Percentiles rank a stretch among this genome's conserved stretches.
Conservation (phyloP, 202 grass and related monocot species). For the Alloteropsis angusta region DNA sequence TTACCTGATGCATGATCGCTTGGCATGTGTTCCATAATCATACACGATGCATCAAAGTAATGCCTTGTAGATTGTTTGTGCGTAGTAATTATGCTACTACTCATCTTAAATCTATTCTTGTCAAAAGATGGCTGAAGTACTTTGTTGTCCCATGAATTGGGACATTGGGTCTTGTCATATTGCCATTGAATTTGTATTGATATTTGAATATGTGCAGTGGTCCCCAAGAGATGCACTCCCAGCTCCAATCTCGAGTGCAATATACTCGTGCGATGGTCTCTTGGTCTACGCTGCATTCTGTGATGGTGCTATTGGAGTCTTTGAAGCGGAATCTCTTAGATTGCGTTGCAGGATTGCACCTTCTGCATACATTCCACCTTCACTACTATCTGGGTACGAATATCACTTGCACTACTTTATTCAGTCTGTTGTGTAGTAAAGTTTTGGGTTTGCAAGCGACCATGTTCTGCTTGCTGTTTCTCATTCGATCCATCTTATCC, state of each 20-base stretch:
- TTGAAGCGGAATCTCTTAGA: constrained; percentile 74
- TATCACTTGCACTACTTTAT: background rate
- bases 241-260: constrained; percentile 87
- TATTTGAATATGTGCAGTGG: constrained; percentile 53
- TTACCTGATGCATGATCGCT: background rate
- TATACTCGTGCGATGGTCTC: constrained; percentile 92
- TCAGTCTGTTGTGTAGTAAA: background rate
- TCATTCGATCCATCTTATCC: background rate
- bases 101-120: background rate
- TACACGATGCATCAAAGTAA: background rate
- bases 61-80: background rate
- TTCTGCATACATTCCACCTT: constrained; percentile 76
- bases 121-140: background rate
- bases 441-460: background rate
- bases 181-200: constrained; percentile 8
- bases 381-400: constrained; percentile 52
- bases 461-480: background rate
- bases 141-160: background rate
- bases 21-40: background rate
- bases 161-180: background rate
- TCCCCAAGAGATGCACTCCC: constrained; percentile 69
- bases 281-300: constrained; percentile 82
- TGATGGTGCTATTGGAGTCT: constrained; percentile 94
- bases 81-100: background rate
- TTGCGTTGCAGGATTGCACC: constrained; percentile 82